Evolutionary conservation across 768 basidiomycete genomes (phyloP), one percentile per base, ranked within the genome.

Genomic region (Leccinum rimulosum): DNA sequence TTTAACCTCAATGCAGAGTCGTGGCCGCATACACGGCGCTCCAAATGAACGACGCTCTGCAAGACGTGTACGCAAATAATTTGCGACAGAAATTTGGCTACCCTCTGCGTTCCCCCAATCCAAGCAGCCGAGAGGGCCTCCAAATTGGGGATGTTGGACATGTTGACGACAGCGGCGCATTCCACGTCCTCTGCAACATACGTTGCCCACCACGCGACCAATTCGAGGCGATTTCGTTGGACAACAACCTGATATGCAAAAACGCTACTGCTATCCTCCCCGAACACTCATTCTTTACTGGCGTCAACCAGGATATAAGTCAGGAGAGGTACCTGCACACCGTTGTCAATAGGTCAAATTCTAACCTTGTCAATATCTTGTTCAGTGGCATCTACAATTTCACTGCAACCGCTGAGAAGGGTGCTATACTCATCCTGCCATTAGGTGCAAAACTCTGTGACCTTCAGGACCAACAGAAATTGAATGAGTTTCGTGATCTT

Each of bases 81-180:
- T 14, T 56, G 36, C 17, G 28, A 55, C 55, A 61, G 58, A 3
- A 61, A 62, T 28, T 17, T 25, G 75, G 75, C 1, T 70, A 70
- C 54, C 72, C 72, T 12, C 57, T 75, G 14, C 73, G 68, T 65
- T 57, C 58, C 35, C 74, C 74, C 4, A 64, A 68, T 14, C 67
- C 69, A 4, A 58, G 68, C 31, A 38, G 47, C n/a, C 30, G 31
- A 10, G 71, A 75, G 15, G 74, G 75, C 1, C 55, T 73, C 15
- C 68, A 59, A 28, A 73, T 76, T 15, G 75, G 75, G 1, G 75
- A 77, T 58, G 70, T 76, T 8, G 73, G 73, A 8, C 61, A 71
- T 28, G 51, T 76, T 14, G 66, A 67, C 6, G 57, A 61, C 0
- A 43, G 59, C 31, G 75, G 75, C n/a, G 25, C 15, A 27, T 64